Percentiles rank a stretch among this genome's conserved stretches.
These are phyloP conservation scores for Nemania sp. DNA, from an alignment of 2,329 filamentous ascomycete genomes.

Conservation along the genomic window DNA sequence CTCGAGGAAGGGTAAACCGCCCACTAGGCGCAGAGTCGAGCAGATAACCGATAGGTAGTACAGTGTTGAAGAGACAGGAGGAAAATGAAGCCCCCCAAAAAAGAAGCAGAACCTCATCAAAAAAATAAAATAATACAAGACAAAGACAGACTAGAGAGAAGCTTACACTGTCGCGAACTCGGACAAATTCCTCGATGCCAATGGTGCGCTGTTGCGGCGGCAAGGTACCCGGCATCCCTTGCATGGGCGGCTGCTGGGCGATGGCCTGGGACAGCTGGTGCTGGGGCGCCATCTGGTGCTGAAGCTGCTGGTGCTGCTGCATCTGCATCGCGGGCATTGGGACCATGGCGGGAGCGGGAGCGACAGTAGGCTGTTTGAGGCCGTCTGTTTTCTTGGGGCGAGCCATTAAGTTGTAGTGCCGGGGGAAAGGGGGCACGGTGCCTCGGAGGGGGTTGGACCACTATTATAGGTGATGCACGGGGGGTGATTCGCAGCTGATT, in stretches of 20 bases:
- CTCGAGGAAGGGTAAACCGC: not conserved
- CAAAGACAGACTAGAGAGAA: not conserved
- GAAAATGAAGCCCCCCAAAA: not conserved
- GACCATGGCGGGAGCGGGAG: constrained; percentile 46
- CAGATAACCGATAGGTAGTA: not conserved
- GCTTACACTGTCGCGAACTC: constrained; percentile 81
- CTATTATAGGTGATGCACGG: constrained; percentile 18
- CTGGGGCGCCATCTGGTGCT: constrained; percentile 30
- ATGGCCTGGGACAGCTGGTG: constrained; percentile 32
- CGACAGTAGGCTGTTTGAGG: constrained; percentile 45
- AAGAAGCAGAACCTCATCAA: not conserved
- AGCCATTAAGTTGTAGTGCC: constrained; percentile 42
- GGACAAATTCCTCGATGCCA: constrained; percentile 76
- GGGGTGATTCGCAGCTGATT: not conserved
- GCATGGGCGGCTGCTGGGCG: constrained; percentile 30
- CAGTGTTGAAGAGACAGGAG: not conserved
- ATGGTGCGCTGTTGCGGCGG: constrained; percentile 46
- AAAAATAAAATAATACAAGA: no score
- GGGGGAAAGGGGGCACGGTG: not conserved
- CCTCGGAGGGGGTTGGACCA: constrained; percentile 14
- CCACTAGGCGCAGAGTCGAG: no score
- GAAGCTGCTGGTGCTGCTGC: constrained; percentile 30
- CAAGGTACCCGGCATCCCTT: constrained; percentile 21
- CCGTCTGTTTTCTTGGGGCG: constrained; percentile 47
- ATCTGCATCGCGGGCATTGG: constrained; percentile 41